Percentiles rank a stretch among this genome's conserved stretches.
Conservation (phyloP, 2,329 filamentous ascomycete genomes). For the Diplodia corticola region DNA sequence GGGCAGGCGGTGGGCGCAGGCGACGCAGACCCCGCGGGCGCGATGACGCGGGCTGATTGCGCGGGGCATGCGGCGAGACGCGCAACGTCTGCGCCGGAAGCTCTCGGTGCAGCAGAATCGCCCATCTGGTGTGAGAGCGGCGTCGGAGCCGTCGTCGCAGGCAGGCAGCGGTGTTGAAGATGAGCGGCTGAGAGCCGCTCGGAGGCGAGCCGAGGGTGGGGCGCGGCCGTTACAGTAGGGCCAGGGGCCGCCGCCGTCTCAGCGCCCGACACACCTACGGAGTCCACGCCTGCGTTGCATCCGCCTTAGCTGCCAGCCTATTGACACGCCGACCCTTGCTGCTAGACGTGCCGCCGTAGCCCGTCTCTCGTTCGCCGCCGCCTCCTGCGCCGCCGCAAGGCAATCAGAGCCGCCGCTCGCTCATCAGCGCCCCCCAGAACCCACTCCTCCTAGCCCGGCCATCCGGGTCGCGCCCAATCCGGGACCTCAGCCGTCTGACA, state of each 20-base stretch:
- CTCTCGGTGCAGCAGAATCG: neutral
- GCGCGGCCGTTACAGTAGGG: neutral
- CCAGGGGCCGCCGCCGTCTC: neutral
- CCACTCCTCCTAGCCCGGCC: neutral
- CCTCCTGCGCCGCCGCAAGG: neutral
- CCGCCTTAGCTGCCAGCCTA: slow-evolving; percentile 17
- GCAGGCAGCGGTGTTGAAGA: neutral
- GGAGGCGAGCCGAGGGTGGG: neutral
- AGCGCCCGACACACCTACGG: neutral
- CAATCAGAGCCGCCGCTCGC: slow-evolving; percentile 10
- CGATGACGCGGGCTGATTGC: slow-evolving; percentile 16
- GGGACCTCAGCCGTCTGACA: slow-evolving; percentile 9
- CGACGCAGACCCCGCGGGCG: neutral
- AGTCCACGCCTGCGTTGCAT: neutral
- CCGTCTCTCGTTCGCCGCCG: neutral
- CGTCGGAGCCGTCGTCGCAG: neutral
- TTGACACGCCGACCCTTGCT: neutral
- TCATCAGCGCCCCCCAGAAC: neutral
- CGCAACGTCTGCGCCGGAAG: neutral
- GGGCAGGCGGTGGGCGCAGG: slow-evolving; percentile 3
- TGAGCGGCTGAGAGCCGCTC: slow-evolving; percentile 4
- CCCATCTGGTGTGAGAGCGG: neutral
- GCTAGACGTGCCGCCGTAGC: neutral
- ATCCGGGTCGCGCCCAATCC: slow-evolving; percentile 11
- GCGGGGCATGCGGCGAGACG: slow-evolving; percentile 1